Base-by-base conservation (phyloP, 2,329 filamentous ascomycete genomes). In the Seiridium cupressi region DNA sequence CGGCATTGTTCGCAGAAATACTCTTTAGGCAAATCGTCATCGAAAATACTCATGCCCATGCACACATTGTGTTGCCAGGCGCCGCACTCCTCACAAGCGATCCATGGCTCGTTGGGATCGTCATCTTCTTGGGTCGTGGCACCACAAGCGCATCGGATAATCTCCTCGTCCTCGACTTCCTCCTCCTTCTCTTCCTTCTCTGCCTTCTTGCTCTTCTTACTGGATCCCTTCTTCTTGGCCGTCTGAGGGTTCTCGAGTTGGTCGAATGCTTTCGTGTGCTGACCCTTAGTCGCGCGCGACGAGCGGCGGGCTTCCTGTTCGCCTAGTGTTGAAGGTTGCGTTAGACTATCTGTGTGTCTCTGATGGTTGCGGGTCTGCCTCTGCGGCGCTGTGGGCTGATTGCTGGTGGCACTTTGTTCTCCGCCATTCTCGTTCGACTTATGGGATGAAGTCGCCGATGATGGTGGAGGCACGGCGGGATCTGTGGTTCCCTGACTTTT, bases 61-160 rank as follows among this genome's bases (percentile, higher is more conserved):
- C 95, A 99, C 64, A 96, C 89, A 70, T 97, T 97, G 76, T 99
- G 95, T 76, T 99, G 95, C 95, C 95, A 99, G 47, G 90, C 94
- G 54, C 87, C 87, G 76, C 95, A 99, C 51, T 85, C 86, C 75
- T 99, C 95, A 79, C 95, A 99, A 62, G 91, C 92, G 69, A 99
- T 97, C 93, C 96, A 98, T 57, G 93, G 89, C 68, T 95, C 89
- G 65, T 90, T 91, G 11, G 91, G 89, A 36, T 60, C 61, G 67
- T 95, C 90, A 66, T 93, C 91, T 62, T 93, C 89, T 66, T 92
- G 89, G 68, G 91, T 89, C 55, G 90, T 90, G 63, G 91, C 89
- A 66, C 94, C 93, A 72, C 93, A 97, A 53, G 97, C 89, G 74
- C 93, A 97, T 66, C 93, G 89, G 64, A 97, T 96, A 65, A 94